A percentile compares a stretch with the other conserved stretches of the same genome.
phyloP scores from a whole-genome alignment of 1,284 basidiomycete species.

The Porogramme epimiltina region DNA sequence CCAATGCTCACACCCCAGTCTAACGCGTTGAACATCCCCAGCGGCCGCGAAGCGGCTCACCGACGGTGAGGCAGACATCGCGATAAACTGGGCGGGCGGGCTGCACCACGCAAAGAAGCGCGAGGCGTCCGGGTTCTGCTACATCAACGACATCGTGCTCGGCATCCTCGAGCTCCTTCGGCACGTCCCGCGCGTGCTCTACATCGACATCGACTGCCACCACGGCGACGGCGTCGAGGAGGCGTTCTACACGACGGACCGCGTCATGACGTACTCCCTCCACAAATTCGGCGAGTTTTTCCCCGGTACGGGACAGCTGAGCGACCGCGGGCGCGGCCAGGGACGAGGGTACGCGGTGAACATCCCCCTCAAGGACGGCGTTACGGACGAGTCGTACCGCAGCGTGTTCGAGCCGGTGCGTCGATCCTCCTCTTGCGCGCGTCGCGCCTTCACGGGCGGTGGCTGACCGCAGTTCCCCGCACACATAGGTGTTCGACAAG shows the following conservation, averaged over 20 bases:
- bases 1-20: not conserved
- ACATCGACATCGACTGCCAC: constrained; percentile 98
- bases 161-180: constrained; percentile 87
- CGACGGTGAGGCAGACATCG: constrained; percentile 85
- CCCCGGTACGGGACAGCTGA: constrained; percentile 89
- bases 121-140: constrained; percentile 96
- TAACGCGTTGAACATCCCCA: constrained; percentile 25
- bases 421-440: constrained; percentile 15
- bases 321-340: constrained; percentile 84
- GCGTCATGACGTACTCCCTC: constrained; percentile 96
- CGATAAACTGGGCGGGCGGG: constrained; percentile 98
- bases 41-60: constrained; percentile 85
- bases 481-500: constrained; percentile 86
- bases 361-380: constrained; percentile 92
- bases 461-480: no score
- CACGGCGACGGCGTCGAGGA: constrained; percentile 99
- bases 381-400: constrained; percentile 82
- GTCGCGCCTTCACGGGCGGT: not conserved
- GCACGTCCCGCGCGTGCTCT: constrained; percentile 85
- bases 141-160: constrained; percentile 96
- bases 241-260: constrained; percentile 96
- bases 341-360: constrained; percentile 94
- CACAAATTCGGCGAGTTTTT: constrained; percentile 99
- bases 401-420: constrained; percentile 89
- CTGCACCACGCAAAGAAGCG: constrained; percentile 98